Evolutionary conservation across 805 yeast genomes (phyloP), one percentile per base, ranked within the genome.

Genomic region (Candida ovalis): DNA sequence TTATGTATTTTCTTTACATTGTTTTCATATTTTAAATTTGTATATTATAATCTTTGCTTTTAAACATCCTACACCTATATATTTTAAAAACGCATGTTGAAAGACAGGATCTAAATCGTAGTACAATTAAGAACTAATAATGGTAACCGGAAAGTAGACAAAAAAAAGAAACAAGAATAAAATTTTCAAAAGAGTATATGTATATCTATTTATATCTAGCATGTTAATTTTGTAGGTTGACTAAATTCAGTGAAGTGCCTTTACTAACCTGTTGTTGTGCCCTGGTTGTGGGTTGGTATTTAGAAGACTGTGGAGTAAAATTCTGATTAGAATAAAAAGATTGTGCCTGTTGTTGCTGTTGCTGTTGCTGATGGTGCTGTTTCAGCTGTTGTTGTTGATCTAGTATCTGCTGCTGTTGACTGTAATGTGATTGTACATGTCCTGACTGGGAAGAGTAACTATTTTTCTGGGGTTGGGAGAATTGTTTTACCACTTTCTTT

Each of bases 181-280:
- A 30, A 30, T 8, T 30, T 30, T 30, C 9, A 30, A 12, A 30
- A 30, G n/a, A n/a, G n/a, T n/a, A 30, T 30, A 30, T 5, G 9
- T 12, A 27, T 27, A 12, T 13, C 17, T 12, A 30, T 4, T 4
- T 30, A 13, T 30, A 30, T 30, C 35, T 30, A 30, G 15, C 38
- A 15, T n/a, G 17, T 27, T 19, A 51, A 30, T 46, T 51, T 44
- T 57, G 63, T 15, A 60, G 45, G 38, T 56, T 57, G 25, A 60
- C 59, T 12, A 59, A 33, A 45, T 56, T 59, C 35, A 50, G 23
- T 7, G 61, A 53, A 3, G 58, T 47, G 1, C 56, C 53, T 22
- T 45, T 52, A 13, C 45, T 50, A 39, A 54, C 56, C 42, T 62
- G 66, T 47, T 62, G 66, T 46, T 63, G 68, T 1, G 68, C 68